phyloP scores from a whole-genome alignment of 2,329 filamentous ascomycete species.

The Nothopassalora personata region DNA sequence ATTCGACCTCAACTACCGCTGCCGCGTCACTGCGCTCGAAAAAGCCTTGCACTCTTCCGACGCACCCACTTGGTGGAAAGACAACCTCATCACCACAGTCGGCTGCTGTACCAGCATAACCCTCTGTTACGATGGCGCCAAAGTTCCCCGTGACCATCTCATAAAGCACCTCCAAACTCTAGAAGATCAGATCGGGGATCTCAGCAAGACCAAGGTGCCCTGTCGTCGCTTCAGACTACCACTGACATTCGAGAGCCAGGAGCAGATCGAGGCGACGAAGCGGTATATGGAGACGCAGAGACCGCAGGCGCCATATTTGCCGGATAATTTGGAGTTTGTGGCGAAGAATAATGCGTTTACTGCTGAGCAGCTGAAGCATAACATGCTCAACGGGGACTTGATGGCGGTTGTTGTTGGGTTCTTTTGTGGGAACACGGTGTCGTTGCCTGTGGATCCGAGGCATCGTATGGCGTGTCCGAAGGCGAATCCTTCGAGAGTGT shows the following conservation, averaged over 20 bases:
- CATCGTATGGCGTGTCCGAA: constrained; percentile 52
- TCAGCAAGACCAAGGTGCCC: constrained; percentile 38
- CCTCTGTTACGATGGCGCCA: constrained; percentile 38
- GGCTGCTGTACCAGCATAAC: constrained; percentile 46
- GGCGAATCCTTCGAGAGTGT: constrained; percentile 53
- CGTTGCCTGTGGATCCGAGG: constrained; percentile 50
- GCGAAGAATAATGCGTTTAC: constrained; percentile 52
- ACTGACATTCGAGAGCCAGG: constrained; percentile 40
- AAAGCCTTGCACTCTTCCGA: constrained; percentile 42
- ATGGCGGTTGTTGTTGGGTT: constrained; percentile 53
- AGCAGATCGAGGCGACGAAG: constrained; percentile 49
- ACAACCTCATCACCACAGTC: constrained; percentile 47
- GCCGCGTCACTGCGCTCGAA: constrained; percentile 51
- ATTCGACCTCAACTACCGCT: constrained; percentile 54
- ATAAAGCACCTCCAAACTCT: constrained; percentile 36
- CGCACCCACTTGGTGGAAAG: constrained; percentile 35
- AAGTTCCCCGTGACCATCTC: constrained; percentile 34
- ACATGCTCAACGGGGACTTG: constrained; percentile 47
- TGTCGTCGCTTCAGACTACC: constrained; percentile 41
- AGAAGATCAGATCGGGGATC: constrained; percentile 40
- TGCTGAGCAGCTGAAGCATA: constrained; percentile 45
- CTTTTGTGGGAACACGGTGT: constrained; percentile 50
- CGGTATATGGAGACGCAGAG: constrained; percentile 60
- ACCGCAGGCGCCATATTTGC: constrained; percentile 56
- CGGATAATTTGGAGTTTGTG: constrained; percentile 56